Evolutionary conservation across 305 asterid species (phyloP), one percentile per base, ranked within the genome.

Genomic region (Salvia sclarea): DNA sequence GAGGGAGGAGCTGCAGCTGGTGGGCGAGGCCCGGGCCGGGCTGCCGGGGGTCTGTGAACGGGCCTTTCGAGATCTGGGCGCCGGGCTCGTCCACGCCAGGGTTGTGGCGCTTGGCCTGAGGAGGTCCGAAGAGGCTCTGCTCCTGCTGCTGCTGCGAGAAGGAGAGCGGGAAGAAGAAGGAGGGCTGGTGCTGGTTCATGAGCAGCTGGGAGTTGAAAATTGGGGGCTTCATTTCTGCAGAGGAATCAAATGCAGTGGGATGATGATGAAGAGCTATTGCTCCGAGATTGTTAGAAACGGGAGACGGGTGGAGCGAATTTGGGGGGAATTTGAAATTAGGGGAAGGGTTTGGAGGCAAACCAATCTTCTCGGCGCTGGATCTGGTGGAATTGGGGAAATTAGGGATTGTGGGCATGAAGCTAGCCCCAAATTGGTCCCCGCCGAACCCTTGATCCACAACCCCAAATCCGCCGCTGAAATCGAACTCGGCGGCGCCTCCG

Each of bases 81-180:
- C 73, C 79, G 31, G 69, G 81, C 53, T 79, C 88, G 3, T 70
- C 61, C 12, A 58, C 21, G 17, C 89, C 96, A 3, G 86, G 75
- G 71, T 85, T 80, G 80, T 86, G 96, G 70, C 96, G 48, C 30
- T 93, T 90, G 4, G 95, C 75, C 78, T 60, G 87, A 11, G 95
- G 97, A 11, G 87, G 92, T 31, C 70, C 74, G 73, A 76, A 76
- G 35, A 73, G 55, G 72, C 60, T 78, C 62, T 76, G 96, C 35
- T 86, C 91, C 4, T 82, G 96, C 58, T 80, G 79, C 20, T 68
- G 86, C 3, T 53, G 60, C 0, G 80, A 63, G 58, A 62, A 83
- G 6, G 91, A 47, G 17, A 84, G 16, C 14, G 97, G 96, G 74
- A 85, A 68, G 77, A 84, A 76, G 24, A 86, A 84, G 0, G 95